Conservation (phyloP, 2,329 filamentous ascomycete genomes). For the Pseudocercospora vitis region DNA sequence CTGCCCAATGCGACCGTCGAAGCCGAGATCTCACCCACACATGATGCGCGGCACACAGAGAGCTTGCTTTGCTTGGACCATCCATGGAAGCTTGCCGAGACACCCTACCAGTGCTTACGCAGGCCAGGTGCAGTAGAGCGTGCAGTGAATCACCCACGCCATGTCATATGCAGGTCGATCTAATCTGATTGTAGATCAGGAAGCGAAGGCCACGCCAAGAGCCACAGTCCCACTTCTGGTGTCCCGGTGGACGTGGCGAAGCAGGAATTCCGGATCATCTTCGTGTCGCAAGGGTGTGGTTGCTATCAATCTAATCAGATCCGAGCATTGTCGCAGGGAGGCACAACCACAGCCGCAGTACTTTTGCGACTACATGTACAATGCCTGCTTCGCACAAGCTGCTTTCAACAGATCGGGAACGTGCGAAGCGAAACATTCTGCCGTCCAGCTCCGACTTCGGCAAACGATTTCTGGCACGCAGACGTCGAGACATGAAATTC, state of each 20-base stretch:
- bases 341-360: background rate
- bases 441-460: too few relatives aligned
- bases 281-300: background rate
- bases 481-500: too few relatives aligned
- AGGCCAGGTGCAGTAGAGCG: background rate
- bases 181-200: constrained; percentile 3
- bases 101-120: background rate
- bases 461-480: too few relatives aligned
- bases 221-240: background rate
- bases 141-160: background rate
- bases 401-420: too few relatives aligned
- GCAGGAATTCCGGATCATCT: background rate
- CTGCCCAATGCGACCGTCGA: background rate
- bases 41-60: background rate
- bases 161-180: background rate
- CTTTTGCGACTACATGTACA: too few relatives aligned
- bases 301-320: constrained; percentile 1
- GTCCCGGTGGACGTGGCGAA: background rate
- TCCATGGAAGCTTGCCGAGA: constrained; percentile 2
- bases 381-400: too few relatives aligned
- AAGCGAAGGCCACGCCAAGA: background rate
- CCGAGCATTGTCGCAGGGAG: background rate
- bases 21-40: background rate
- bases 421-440: too few relatives aligned
- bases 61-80: background rate